Evolutionary conservation across 345 rosid genomes (phyloP).

Genomic region (Brassica carinata): DNA sequence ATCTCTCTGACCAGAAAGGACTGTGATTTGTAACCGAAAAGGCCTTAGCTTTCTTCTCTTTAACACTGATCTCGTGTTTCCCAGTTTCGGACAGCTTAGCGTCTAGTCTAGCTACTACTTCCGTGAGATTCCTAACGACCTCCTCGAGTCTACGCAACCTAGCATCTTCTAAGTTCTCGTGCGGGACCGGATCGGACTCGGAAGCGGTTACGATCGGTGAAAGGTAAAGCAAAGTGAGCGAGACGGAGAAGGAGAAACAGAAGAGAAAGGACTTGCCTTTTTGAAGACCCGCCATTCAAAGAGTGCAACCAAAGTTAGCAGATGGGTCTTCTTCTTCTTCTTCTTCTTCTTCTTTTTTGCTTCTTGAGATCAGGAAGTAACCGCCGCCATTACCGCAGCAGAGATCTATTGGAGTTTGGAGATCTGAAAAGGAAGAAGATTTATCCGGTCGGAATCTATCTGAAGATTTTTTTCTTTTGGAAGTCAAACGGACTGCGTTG

Average conservation of each 20-base stretch:
- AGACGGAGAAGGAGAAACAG: conserved; percentile 1
- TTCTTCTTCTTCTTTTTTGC: not conserved
- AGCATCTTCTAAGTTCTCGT: conserved; percentile 22
- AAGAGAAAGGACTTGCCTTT: conserved; percentile 63
- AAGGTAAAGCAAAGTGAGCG: conserved; percentile 43
- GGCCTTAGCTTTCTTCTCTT: conserved; percentile 43
- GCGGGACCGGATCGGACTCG: conserved; percentile 42
- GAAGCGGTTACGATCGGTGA: conserved; percentile 37
- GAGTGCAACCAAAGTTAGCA: not conserved
- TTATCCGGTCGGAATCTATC: conserved; percentile 42
- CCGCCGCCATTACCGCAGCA: conserved; percentile 26
- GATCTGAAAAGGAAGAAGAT: conserved; percentile 41
- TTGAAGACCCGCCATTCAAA: conserved; percentile 52
- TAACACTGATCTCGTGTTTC: conserved; percentile 28
- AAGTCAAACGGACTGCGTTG: conserved; percentile 27
- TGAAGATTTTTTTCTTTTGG: conserved; percentile 34
- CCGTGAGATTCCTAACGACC: conserved; percentile 67
- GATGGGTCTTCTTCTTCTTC: not conserved
- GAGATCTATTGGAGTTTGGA: conserved; percentile 35
- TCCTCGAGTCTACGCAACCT: conserved; percentile 69
- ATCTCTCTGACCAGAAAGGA: conserved; percentile 88
- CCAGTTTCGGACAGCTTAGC: conserved; percentile 47
- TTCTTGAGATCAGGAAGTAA: conserved; percentile 32
- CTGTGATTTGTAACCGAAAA: conserved; percentile 68
- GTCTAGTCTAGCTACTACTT: conserved; percentile 68